Evolutionary conservation across 106 monocot genomes (phyloP).

Genomic region (Narthecium ossifragum): DNA sequence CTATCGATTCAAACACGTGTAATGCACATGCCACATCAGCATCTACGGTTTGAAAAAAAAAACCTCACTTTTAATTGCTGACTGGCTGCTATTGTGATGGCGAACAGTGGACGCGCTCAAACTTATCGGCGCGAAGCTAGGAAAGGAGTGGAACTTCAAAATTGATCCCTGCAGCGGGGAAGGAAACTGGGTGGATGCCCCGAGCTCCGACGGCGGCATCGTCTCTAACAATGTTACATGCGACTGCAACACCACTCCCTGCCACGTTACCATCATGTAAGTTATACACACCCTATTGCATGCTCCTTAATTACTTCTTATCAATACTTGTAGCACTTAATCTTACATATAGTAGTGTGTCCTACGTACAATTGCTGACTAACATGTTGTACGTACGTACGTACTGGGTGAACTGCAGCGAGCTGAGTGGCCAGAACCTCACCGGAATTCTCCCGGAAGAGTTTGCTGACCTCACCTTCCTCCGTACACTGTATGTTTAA

Average conservation of each 20-base stretch:
- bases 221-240: conserved; percentile 26
- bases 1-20: no score
- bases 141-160: conserved; percentile 31
- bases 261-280: conserved; percentile 30
- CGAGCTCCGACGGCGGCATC: background rate
- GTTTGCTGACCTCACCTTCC: conserved; percentile 37
- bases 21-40: background rate
- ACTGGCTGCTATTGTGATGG: background rate
- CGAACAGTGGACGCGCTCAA: conserved; percentile 22
- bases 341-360: no score
- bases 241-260: conserved; percentile 22
- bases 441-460: conserved; percentile 39
- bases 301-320: no score
- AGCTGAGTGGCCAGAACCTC: conserved; percentile 46
- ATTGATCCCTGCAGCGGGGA: conserved; percentile 32
- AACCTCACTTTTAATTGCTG: background rate
- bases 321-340: no score
- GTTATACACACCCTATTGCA: no score
- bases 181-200: conserved; percentile 11
- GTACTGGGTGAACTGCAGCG: conserved; percentile 6
- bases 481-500: conserved; percentile 15
- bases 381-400: background rate
- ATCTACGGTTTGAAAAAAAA: background rate
- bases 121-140: conserved; percentile 14
- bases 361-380: no score